phyloP scores from a whole-genome alignment of 1,139 yeast species.

The Zygoascus sp. region DNA sequence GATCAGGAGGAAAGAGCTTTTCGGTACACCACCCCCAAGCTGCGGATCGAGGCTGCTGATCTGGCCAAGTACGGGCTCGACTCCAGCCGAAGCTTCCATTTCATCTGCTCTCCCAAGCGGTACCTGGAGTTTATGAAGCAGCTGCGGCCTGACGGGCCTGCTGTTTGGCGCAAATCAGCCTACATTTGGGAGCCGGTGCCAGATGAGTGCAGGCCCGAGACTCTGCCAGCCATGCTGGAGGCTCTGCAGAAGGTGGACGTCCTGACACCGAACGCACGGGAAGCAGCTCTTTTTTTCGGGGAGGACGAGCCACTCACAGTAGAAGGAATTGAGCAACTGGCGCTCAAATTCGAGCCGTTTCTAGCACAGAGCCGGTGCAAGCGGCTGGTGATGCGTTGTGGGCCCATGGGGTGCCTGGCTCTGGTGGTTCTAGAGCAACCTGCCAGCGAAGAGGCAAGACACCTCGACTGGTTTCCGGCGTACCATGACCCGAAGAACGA shows the following conservation, averaged over 20 bases:
- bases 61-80: constrained; percentile 32
- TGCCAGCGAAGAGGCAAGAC: background rate
- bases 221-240: constrained; percentile 39
- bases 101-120: constrained; percentile 69
- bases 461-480: constrained; percentile 55
- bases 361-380: constrained; percentile 34
- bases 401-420: constrained; percentile 57
- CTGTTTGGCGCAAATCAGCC: background rate
- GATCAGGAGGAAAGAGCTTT: constrained; percentile 53
- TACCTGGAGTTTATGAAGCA: constrained; percentile 45
- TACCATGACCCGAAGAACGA: constrained; percentile 46
- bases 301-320: constrained; percentile 40
- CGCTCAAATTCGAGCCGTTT: constrained; percentile 40
- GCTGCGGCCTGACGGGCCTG: constrained; percentile 24
- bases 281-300: constrained; percentile 61
- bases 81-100: constrained; percentile 55
- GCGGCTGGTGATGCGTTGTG: constrained; percentile 65
- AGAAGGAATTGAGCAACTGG: constrained; percentile 42
- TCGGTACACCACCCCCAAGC: constrained; percentile 57
- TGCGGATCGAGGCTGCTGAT: constrained; percentile 60
- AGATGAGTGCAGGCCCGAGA: constrained; percentile 55
- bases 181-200: constrained; percentile 88
- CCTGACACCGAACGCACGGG: constrained; percentile 80
- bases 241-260: constrained; percentile 52
- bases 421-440: constrained; percentile 23